Evolutionary conservation across 192 early-diverging fungal genomes (phyloP), one percentile per base, ranked within the genome.

Genomic region (Backusella liffmaniae): DNA sequence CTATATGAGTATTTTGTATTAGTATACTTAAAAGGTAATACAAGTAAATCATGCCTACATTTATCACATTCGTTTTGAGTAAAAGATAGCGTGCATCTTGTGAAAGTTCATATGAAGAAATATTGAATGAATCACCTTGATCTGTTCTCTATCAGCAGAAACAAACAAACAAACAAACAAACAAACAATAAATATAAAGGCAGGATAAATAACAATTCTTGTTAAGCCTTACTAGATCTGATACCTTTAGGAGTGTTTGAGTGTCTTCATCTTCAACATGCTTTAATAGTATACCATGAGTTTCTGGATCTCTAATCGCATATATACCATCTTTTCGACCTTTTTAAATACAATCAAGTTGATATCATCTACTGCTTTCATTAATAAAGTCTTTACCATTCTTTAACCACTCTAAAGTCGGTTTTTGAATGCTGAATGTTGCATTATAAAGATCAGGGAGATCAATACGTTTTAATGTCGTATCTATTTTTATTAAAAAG

Each of bases 81-180:
- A 98, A 85, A n/a, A 98, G 72, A 76, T 92, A 94, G 72, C 93
- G 81, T 78, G 91, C 86, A 77, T 96, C 94, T 26, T 90, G 81
- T 9, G 96, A 97, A 23, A 95, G 84, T 10, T 81, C 83, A 79
- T 86, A 92, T 26, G 73, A 72, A 77, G 87, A 89, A 66, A 74
- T 29, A 0, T 73, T 59, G 39, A 83, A 37, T 5, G 62, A 21
- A 35, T 72, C 5, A 18, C 49, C 51, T 13, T 70, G 39, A 23
- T 66, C 13, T 37, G 26, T 10, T 37, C 44, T 70, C 56, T 35
- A 29, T 51, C 26, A 65, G 53, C 23, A 73, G 29, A 35, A 41
- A 6, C 10, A 23, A 36, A 32, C 10, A 66, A 70, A 56, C 35
- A 41, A 59, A 68, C 23, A 37, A 65, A 68, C 23, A 37, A 65